Conservation (phyloP, 2,329 filamentous ascomycete species). For the Pestalotiopsis sp. region DNA sequence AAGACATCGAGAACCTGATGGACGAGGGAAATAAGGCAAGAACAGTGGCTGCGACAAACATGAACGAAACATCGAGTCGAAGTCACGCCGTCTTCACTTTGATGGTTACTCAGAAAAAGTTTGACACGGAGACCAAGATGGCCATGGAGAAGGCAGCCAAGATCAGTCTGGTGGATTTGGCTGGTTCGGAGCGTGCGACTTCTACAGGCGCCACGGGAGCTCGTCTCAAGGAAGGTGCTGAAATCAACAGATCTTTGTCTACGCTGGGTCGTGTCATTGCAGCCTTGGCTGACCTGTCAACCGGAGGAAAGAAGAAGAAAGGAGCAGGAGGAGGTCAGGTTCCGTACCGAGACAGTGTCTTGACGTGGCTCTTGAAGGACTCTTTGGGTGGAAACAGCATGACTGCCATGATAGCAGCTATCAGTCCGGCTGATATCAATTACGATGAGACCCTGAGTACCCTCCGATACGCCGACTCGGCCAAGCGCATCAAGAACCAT, state of each 20-base stretch:
- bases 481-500: slow-evolving; percentile 99
- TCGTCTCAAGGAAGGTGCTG: slow-evolving; percentile 92
- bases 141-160: slow-evolving; percentile 97
- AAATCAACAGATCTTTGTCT: slow-evolving; percentile 96
- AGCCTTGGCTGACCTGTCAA: slow-evolving; percentile 86
- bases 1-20: slow-evolving; percentile 97
- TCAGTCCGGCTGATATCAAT: slow-evolving; percentile 98
- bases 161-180: slow-evolving; percentile 96
- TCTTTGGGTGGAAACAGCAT: slow-evolving; percentile 97
- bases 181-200: slow-evolving; percentile 94
- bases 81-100: slow-evolving; percentile 98
- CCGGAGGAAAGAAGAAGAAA: slow-evolving; percentile 75
- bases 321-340: slow-evolving; percentile 70
- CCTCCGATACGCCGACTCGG: slow-evolving; percentile 92
- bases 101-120: slow-evolving; percentile 90
- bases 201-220: slow-evolving; percentile 96
- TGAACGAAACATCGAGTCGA: slow-evolving; percentile 99
- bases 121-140: slow-evolving; percentile 92
- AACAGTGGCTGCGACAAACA: slow-evolving; percentile 97
- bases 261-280: slow-evolving; percentile 97
- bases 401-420: slow-evolving; percentile 99
- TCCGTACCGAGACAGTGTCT: slow-evolving; percentile 92
- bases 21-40: slow-evolving; percentile 98
- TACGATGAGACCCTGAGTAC: slow-evolving; percentile 98
- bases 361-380: slow-evolving; percentile 97